Conservation (phyloP, 768 basidiomycete species). For the Amanita fuliginea region DNA sequence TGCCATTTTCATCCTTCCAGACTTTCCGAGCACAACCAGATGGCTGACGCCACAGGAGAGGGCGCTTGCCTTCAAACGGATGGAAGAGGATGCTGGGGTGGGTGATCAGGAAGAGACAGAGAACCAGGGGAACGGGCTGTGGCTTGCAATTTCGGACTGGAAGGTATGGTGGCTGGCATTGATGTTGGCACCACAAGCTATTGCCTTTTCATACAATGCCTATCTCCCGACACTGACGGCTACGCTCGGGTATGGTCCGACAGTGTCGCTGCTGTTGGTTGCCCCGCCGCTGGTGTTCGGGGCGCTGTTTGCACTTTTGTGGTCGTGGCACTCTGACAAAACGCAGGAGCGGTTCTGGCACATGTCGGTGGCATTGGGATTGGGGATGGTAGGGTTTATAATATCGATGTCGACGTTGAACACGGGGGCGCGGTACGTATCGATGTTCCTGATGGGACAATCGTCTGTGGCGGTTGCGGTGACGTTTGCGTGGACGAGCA, state of each 20-base stretch:
- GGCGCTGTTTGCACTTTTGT: constrained; percentile 47
- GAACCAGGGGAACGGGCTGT: constrained; percentile 34
- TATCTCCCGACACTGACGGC: constrained; percentile 71
- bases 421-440: constrained; percentile 55
- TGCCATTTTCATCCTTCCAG: constrained; percentile 64
- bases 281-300: constrained; percentile 72
- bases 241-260: constrained; percentile 59
- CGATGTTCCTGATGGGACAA: constrained; percentile 73
- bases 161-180: constrained; percentile 77
- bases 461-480: constrained; percentile 62
- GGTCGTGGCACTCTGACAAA: constrained; percentile 60
- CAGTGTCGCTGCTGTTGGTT: constrained; percentile 61
- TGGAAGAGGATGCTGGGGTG: constrained; percentile 57
- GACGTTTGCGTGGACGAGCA: constrained; percentile 40
- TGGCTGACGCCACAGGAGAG: constrained; percentile 58
- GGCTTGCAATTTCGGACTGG: constrained; percentile 62
- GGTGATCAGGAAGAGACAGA: constrained; percentile 35
- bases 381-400: constrained; percentile 66
- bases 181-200: constrained; percentile 45
- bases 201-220: constrained; percentile 66
- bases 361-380: constrained; percentile 37
- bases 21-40: constrained; percentile 58
- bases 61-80: constrained; percentile 47
- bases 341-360: constrained; percentile 70
- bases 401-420: constrained; percentile 66